These are phyloP conservation scores for Alternaria alternata DNA, from an alignment of 2,329 filamentous ascomycete species.

Conservation along the genomic window DNA sequence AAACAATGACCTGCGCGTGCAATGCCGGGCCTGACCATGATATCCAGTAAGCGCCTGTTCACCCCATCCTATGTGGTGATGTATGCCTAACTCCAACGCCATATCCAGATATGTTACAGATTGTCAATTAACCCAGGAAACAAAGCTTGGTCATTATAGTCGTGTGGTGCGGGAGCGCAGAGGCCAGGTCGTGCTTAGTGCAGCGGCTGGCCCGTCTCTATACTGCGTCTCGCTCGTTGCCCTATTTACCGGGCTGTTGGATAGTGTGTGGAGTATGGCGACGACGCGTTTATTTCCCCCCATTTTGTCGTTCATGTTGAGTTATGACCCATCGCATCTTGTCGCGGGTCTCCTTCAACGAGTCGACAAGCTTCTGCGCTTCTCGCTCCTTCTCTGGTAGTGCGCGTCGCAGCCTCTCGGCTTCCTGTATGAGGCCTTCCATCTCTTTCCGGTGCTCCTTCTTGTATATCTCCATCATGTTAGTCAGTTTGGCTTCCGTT, in stretches of 20 bases:
- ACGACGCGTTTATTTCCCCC: slow-evolving; percentile 5
- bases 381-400: slow-evolving; percentile 67
- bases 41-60: slow-evolving; percentile 4
- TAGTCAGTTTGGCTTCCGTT: slow-evolving; percentile 69
- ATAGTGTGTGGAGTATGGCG: neutral
- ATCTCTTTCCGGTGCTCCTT: slow-evolving; percentile 69
- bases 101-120: slow-evolving; percentile 35
- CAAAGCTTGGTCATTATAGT: slow-evolving; percentile 31
- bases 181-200: neutral
- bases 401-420: slow-evolving; percentile 63
- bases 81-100: slow-evolving; percentile 19
- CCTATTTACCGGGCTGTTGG: slow-evolving; percentile 5
- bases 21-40: slow-evolving; percentile 1
- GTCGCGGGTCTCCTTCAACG: slow-evolving; percentile 67
- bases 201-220: neutral
- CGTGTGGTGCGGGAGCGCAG: slow-evolving; percentile 9
- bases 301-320: slow-evolving; percentile 36
- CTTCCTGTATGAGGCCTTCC: slow-evolving; percentile 65
- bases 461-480: slow-evolving; percentile 71
- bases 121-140: slow-evolving; percentile 26
- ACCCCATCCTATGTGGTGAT: slow-evolving; percentile 11
- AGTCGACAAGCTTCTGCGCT: slow-evolving; percentile 66
- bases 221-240: neutral
- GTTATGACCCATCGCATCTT: slow-evolving; percentile 76
- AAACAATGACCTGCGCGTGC: neutral